Base-by-base conservation (phyloP, 371 early-diverging fungal species). In the Nematocida parisii region DNA sequence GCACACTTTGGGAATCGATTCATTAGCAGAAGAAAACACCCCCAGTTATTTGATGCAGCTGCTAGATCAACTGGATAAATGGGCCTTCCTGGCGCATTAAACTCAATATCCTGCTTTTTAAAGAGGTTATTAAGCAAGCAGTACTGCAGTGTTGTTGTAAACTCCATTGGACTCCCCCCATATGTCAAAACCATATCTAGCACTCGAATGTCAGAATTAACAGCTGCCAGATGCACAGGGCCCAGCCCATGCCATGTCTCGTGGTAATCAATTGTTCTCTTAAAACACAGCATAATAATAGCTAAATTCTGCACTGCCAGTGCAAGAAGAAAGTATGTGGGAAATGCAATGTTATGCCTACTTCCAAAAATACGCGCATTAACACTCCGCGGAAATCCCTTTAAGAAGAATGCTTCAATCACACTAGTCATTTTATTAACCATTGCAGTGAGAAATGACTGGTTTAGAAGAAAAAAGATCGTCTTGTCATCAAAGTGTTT, bases 371-470 rank as follows among this genome's bases (percentile, higher is more conserved):
- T 83, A 5, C 82, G 24, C 1, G 54, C 0, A 52, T 86, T 86
- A 15, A 85, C 71, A 55, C 58, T 83, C 11, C 44, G 33, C 15
- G 85, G 75, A 68, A 85, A 84, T 6, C 84, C 82, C 2, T 58
- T 73, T n/a, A 58, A 64, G 13, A 86, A 67, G 44, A 86, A 85
- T n/a, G 72, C 71, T 20, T 75, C 42, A n/a, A 86, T 84, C 45
- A 86, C 55, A 0, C 62, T 66, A 5, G 84, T 50, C 22, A 81
- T 81, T 22, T 72, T 81, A 54, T 84, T 70, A 3, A 84, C n/a
- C 82, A 85, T 73, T 40, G 84, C 87, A 1, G 85, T 46, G 7
- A 86, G 39, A 47, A 86, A 81, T 9, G 84, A 70, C 7, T 75
- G 64, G 68, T 85, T 85, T 47, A 75, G 75, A 71, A 57, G 56